These are phyloP conservation scores for Aureobasidium sp. DNA, from an alignment of 2,329 filamentous ascomycete species.

Conservation along the genomic window DNA sequence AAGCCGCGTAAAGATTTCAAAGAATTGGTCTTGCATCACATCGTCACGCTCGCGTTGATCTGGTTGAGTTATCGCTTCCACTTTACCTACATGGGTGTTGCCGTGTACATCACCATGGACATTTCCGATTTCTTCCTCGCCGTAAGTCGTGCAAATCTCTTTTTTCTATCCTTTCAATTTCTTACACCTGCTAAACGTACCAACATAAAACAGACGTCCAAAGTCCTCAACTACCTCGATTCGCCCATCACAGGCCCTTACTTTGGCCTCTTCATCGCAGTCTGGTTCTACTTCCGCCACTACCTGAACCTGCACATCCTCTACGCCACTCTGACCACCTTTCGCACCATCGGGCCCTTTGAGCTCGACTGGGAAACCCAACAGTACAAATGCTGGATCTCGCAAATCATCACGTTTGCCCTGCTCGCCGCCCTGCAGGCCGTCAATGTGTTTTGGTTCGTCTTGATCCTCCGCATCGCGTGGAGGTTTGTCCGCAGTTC, in stretches of 20 bases:
- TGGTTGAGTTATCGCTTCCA: slow-evolving; percentile 87
- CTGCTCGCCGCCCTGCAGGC: slow-evolving; percentile 64
- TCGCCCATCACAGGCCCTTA: slow-evolving; percentile 71
- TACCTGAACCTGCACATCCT: slow-evolving; percentile 74
- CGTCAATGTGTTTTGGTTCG: slow-evolving; percentile 76
- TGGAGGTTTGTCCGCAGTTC: slow-evolving; percentile 60
- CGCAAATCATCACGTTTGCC: slow-evolving; percentile 58
- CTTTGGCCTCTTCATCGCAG: slow-evolving; percentile 71
- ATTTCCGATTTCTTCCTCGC: slow-evolving; percentile 94
- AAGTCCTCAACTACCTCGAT: slow-evolving; percentile 86
- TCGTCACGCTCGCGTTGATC: slow-evolving; percentile 80
- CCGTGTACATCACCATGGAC: slow-evolving; percentile 91
- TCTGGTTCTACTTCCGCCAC: slow-evolving; percentile 89
- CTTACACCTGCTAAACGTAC: slow-evolving; percentile 2
- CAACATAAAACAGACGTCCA: slow-evolving; percentile 59
- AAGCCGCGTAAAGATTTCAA: slow-evolving; percentile 93
- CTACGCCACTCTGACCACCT: slow-evolving; percentile 67
- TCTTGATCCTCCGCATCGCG: slow-evolving; percentile 67
- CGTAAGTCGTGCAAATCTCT: slow-evolving; percentile 49
- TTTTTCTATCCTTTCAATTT: not conserved
- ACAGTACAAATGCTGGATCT: slow-evolving; percentile 70
- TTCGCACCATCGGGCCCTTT: slow-evolving; percentile 66
- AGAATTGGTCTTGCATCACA: slow-evolving; percentile 84
- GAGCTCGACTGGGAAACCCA: slow-evolving; percentile 68
- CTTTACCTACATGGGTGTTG: slow-evolving; percentile 89